Evolutionary conservation across 2,329 filamentous ascomycete species (phyloP).

Genomic region (Pseudogymnoascus sp.): DNA sequence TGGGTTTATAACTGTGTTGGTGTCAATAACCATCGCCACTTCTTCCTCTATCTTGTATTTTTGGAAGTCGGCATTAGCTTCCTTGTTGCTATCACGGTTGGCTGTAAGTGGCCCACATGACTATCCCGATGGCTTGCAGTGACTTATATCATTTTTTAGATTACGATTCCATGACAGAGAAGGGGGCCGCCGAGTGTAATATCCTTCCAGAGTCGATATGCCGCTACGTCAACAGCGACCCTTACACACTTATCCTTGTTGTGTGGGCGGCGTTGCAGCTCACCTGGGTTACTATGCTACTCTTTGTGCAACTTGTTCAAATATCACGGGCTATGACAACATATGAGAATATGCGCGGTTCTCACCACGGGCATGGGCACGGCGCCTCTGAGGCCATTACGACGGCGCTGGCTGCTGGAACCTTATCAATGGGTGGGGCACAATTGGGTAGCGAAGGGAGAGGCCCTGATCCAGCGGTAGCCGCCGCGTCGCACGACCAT

Average conservation of each 20-base stretch:
- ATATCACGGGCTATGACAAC: slow-evolving; percentile 90
- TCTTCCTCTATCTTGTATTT: slow-evolving; percentile 78
- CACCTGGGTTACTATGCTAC: slow-evolving; percentile 94
- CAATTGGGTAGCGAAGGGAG: slow-evolving; percentile 60
- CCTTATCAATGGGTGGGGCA: slow-evolving; percentile 55
- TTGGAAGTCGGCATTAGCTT: slow-evolving; percentile 66
- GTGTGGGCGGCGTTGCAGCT: slow-evolving; percentile 79
- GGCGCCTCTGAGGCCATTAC: slow-evolving; percentile 51
- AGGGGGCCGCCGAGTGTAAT: slow-evolving; percentile 54
- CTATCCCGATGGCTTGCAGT: slow-evolving; percentile 18
- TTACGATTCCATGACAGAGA: slow-evolving; percentile 48
- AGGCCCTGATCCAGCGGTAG: slow-evolving; percentile 48
- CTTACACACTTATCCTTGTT: slow-evolving; percentile 71
- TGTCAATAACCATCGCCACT: slow-evolving; percentile 92
- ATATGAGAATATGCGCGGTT: slow-evolving; percentile 88
- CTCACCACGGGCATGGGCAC: slow-evolving; percentile 49
- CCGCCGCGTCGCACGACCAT: slow-evolving; percentile 34
- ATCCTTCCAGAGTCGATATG: slow-evolving; percentile 70
- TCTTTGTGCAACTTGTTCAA: slow-evolving; percentile 88
- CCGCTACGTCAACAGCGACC: slow-evolving; percentile 66
- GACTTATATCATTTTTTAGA: slow-evolving; percentile 36
- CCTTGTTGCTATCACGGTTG: slow-evolving; percentile 63
- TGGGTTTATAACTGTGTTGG: slow-evolving; percentile 98
- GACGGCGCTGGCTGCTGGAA: slow-evolving; percentile 66
- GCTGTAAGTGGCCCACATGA: slow-evolving; percentile 46